Evolutionary conservation across 441 rosid genomes (phyloP), one percentile per base, ranked within the genome.

Genomic region (Syzygium syzygioides): DNA sequence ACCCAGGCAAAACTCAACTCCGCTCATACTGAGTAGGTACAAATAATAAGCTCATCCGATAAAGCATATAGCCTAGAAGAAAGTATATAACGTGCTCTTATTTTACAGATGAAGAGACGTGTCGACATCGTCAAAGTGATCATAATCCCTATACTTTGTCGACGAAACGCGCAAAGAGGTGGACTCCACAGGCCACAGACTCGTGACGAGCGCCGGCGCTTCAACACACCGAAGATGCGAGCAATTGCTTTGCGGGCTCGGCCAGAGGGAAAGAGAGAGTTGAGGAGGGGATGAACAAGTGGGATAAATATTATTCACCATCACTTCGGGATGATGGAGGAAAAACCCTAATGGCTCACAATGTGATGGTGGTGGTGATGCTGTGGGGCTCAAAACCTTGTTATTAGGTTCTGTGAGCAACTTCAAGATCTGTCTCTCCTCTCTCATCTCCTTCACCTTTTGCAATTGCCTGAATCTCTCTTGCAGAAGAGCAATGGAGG

Each of bases 71-170:
- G 5, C 64, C 41, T 55, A 30, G 55, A 85, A 19, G 62, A 85
- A 55, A 41, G 41, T 13, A 6, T 85, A 54, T 32, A 56, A 28
- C 18, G 11, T 37, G 14, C 26, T n/a, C 88, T 15, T 28, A 34
- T 23, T 57, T 89, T 88, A 96, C 92, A 96, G 94, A 92, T 93
- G 98, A 79, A 96, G 98, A 92, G 98, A 95, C 86, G 98, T 96
- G 85, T 96, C 98, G 17, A 96, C 93, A 53, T 94, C 94, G 85
- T 90, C 93, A 55, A 68, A 71, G 66, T 23, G 48, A 64, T 88
- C 93, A 85, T 86, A 86, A 54, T 79, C 90, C 86, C 89, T 92
- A 52, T 91, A 66, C 54, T 91, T 93, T 79, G 89, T 18, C 20
- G 71, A 55, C 1, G 83, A 53, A 66, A 30, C 85, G 50, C 87